A percentile compares a stretch with the other conserved stretches of the same genome.
phyloP scores from a whole-genome alignment of 1,284 basidiomycete species.

The Ceratobasidium sp. region DNA sequence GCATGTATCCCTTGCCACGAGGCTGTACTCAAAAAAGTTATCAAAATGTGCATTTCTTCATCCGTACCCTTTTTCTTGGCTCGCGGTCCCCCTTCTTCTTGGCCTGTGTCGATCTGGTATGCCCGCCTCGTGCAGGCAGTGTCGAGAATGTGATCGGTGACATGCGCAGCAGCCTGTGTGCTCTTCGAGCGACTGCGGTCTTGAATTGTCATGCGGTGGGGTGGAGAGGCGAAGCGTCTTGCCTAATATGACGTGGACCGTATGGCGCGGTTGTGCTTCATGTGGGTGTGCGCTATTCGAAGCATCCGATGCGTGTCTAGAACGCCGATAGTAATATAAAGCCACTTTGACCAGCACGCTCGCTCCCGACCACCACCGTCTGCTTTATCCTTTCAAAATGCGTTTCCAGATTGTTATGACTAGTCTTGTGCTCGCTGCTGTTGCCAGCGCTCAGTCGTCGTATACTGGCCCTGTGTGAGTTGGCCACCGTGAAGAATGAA shows the following conservation, averaged over 20 bases:
- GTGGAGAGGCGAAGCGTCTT: conserved; percentile 26
- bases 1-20: conserved; percentile 6
- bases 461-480: conserved; percentile 23
- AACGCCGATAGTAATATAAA: background rate
- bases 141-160: conserved; percentile 15
- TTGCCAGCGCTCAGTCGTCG: conserved; percentile 10
- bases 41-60: conserved; percentile 11
- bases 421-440: conserved; percentile 15
- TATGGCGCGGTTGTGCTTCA: background rate
- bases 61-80: background rate
- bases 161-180: conserved; percentile 30
- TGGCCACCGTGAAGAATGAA: background rate
- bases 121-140: conserved; percentile 2
- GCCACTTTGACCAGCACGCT: background rate
- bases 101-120: background rate
- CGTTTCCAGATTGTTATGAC: conserved; percentile 32
- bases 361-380: conserved; percentile 10
- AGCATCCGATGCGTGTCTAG: background rate
- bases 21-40: conserved; percentile 29
- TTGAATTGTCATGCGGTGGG: conserved; percentile 24
- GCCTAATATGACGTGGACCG: conserved; percentile 31
- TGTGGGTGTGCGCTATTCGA: conserved; percentile 21
- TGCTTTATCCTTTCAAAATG: conserved; percentile 7
- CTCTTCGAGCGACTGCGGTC: conserved; percentile 39
- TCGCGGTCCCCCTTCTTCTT: background rate